phyloP scores from a whole-genome alignment of 1,139 yeast species.

The Geotrichum restrictum region DNA sequence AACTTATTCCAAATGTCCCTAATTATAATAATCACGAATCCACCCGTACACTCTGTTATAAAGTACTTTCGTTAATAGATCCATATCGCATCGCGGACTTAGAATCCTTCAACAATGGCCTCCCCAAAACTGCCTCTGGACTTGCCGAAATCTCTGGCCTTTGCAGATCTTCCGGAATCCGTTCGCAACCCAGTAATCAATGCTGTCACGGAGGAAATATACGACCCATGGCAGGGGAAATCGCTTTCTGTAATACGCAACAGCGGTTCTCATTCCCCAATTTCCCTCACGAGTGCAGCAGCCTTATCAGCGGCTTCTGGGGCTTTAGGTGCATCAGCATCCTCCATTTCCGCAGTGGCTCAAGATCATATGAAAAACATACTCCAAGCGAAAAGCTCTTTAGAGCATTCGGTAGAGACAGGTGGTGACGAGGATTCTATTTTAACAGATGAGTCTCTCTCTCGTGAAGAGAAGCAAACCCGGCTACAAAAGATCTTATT shows the following conservation, averaged over 20 bases:
- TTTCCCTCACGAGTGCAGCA: background rate
- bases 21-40: no score
- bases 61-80: background rate
- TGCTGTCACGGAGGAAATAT: conserved; percentile 12
- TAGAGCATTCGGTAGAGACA: background rate
- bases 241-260: background rate
- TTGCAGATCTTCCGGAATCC: conserved; percentile 13
- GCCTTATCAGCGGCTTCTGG: background rate
- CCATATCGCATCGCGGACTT: background rate
- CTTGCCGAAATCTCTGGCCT: conserved; percentile 13
- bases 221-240: conserved; percentile 18
- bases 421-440: conserved; percentile 29
- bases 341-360: background rate
- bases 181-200: conserved; percentile 11
- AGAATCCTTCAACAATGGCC: background rate
- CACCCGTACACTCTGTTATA: no score
- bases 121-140: conserved; percentile 15
- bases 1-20: no score
- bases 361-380: background rate
- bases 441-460: conserved; percentile 26
- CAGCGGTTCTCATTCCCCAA: conserved; percentile 4
- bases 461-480: conserved; percentile 26
- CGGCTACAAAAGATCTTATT: conserved; percentile 33
- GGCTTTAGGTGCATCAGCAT: background rate
- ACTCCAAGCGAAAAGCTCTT: conserved; percentile 4